Percentiles rank a stretch among this genome's conserved stretches.
phyloP scores from a whole-genome alignment of 208 protist species.

The Leishmania aethiopica region DNA sequence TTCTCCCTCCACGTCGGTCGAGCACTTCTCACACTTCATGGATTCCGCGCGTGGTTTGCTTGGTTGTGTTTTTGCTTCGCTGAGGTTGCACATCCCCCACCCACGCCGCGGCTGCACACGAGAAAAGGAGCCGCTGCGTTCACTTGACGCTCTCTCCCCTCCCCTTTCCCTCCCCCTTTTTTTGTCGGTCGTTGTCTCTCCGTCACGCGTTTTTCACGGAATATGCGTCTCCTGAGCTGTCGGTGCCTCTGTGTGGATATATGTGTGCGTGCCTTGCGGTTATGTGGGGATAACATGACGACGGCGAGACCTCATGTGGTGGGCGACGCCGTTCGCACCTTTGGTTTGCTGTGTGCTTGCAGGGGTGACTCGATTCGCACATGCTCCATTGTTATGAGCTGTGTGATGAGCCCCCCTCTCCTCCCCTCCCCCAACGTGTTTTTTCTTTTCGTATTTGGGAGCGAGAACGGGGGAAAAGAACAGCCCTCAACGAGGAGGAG shows the following conservation, averaged over 20 bases:
- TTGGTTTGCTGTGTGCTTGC: background rate
- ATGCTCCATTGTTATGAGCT: background rate
- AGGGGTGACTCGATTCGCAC: background rate
- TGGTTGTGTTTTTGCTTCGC: background rate
- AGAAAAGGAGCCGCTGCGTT: background rate
- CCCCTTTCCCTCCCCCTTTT: background rate
- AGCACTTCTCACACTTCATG: background rate
- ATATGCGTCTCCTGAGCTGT: background rate
- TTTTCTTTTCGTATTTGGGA: too few relatives aligned
- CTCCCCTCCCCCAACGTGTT: background rate
- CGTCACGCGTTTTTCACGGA: background rate
- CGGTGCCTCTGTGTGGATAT: conserved; percentile 10
- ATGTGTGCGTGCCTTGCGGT: conserved; percentile 5
- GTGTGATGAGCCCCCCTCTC: background rate
- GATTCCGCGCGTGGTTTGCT: background rate
- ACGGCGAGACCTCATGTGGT: background rate
- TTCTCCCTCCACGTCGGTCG: background rate
- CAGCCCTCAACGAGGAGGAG: background rate
- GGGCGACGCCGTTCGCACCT: background rate
- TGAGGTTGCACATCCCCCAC: background rate
- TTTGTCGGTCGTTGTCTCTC: background rate
- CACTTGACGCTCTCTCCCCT: background rate
- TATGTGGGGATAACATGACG: background rate
- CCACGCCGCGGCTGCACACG: background rate
- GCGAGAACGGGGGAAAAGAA: background rate